Base-by-base conservation (phyloP, 2,329 filamentous ascomycete species). In the Ascocoryne sarcoides region DNA sequence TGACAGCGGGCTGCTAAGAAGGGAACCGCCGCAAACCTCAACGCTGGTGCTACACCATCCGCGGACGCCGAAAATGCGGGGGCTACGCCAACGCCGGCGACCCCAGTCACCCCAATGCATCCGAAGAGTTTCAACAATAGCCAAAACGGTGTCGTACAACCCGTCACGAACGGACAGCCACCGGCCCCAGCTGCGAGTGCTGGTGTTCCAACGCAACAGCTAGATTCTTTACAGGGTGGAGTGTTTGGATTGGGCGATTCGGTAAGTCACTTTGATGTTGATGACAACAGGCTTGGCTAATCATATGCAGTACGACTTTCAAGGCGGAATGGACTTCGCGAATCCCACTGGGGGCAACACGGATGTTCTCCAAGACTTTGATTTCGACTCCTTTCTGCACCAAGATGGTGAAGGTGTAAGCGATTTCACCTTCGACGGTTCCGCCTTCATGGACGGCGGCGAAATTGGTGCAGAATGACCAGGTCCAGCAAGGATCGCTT, bases 331-430 rank as follows among this genome's bases (percentile, higher is more conserved):
- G 60, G 73, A 73, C 41, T 73, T 77, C 56, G 66, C 70, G 40
- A 74, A 77, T 47, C 71, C 75, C 2, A 58, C 71, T 18, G 65
- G 66, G 45, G 49, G 51, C 29, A 67, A 68, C 4, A 62, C 62
- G 39, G 71, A 81, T 54, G 76, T 81, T 26, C 65, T 82, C 35
- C 76, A 75, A 51, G 77, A 79, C 48, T 82, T 82, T 52, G 78
- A 82, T 49, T 75, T 82, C 50, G 78, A 82, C 58, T 79, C 77
- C 2, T 82, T 82, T 64, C 63, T 82, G 5, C 75, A 82, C 47
- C 68, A 73, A 41, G 68, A 71, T 44, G 70, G 71, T 34, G 65
- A 61, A 23, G 69, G 64, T 31, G 59, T 62, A 32, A 59, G 53
- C 34, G 44, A 55, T 4, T 81, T 80, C 47, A 73, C 74, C 60